Evolutionary conservation across 495 filamentous ascomycete species (phyloP), one percentile per base, ranked within the genome.

Genomic region (Neurospora sp.): DNA sequence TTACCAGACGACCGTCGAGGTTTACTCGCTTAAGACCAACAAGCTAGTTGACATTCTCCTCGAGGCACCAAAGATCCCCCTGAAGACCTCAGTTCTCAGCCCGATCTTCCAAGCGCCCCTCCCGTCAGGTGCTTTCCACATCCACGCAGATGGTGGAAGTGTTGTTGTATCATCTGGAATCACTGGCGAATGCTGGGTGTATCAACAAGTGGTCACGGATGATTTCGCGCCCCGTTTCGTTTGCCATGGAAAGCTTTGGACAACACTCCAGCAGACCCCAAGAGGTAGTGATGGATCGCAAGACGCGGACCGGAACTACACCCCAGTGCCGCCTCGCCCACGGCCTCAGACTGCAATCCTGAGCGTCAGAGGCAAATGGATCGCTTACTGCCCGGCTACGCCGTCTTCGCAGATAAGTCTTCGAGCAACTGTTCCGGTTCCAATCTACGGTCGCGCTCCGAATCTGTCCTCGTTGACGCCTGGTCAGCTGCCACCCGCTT

Each of bases 171-270:
- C 91, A 31, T 97, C 94, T 71, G 93, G 94, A 13, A 84, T 85
- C 19, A 97, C 92, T 70, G 94, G 94, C 11, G 94, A 97, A 80
- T 90, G 94, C 9, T 96, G 90, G 85, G 85, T 96, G 11, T 97
- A 92, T 72, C 83, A 83, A 31, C 84, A 87, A 75, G 72, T 74
- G 1, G 54, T 72, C 38, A 73, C 76, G 38, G 76, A 78, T 76
- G 82, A 84, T 17, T 72, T 76, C 7, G 72, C 79, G 8, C 72
- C 80, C n/a, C 74, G 80, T 38, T 96, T 94, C 81, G 77, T 82
- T 70, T 90, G 88, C 77, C 82, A 94, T 40, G 94, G 91, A 7
- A 97, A 97, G 80, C 83, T 93, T 8, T 97, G 94, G 94, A 97
- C 94, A 1, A 89, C 88, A 28, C 84, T 95, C 28, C 92, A 94